Percentiles rank a stretch among this genome's conserved stretches.
phyloP scores from a whole-genome alignment of 352 stramenopile genomes.

The Phytophthora palmivora region DNA sequence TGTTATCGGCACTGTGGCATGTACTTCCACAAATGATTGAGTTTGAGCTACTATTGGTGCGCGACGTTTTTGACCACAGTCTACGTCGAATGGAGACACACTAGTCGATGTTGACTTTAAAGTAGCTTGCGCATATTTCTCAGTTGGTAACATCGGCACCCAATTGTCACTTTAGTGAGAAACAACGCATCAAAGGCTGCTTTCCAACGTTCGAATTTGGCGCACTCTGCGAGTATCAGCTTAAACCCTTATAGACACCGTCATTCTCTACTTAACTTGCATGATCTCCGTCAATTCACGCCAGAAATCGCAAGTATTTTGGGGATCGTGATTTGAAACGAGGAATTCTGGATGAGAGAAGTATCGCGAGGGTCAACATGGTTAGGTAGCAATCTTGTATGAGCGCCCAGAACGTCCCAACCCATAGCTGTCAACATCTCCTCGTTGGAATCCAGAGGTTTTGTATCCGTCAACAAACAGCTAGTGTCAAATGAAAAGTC shows the following conservation, averaged over 20 bases:
- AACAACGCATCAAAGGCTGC: slow-evolving; percentile 12
- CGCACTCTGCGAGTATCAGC: slow-evolving; percentile 12
- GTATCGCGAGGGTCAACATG: slow-evolving; percentile 7
- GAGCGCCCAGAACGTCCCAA: too few species aligned
- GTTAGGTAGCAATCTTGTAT: slow-evolving; percentile 17
- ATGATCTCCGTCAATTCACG: slow-evolving; percentile 13
- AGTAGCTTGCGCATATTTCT: slow-evolving; percentile 17
- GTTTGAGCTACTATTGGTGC: too few species aligned
- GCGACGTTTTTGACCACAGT: slow-evolving; percentile 6
- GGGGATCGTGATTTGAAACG: slow-evolving; percentile 9
- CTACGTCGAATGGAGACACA: slow-evolving; percentile 11
- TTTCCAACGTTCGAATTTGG: slow-evolving; percentile 10
- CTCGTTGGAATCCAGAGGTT: too few species aligned
- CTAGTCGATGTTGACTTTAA: slow-evolving; percentile 7
- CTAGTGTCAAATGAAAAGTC: too few species aligned
- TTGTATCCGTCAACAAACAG: too few species aligned
- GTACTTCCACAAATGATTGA: too few species aligned
- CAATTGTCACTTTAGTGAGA: slow-evolving; percentile 18
- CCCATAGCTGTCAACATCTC: too few species aligned
- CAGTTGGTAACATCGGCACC: slow-evolving; percentile 6
- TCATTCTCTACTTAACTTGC: slow-evolving; percentile 18
- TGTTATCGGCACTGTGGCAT: too few species aligned
- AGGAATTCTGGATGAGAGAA: slow-evolving; percentile 2
- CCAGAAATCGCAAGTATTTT: slow-evolving; percentile 14
- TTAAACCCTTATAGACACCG: slow-evolving; percentile 8